phyloP scores from a whole-genome alignment of 2,329 filamentous ascomycete species.

The Nothophaeocryptopus gaeumannii region DNA sequence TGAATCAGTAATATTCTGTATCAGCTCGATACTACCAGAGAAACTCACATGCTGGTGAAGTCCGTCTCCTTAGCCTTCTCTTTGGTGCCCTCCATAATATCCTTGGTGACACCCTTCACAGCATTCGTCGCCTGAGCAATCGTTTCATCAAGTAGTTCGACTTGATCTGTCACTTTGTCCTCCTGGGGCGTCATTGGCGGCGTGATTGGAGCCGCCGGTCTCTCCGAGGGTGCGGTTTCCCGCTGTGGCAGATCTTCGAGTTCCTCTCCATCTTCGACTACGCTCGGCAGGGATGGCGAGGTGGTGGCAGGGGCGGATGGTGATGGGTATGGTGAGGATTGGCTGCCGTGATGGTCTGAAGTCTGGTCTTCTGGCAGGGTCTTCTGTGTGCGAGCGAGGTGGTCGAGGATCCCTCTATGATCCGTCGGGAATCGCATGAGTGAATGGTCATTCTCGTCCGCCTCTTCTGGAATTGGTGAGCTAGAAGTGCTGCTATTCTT shows the following conservation, averaged over 20 bases:
- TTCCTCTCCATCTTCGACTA: constrained; percentile 29
- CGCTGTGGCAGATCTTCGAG: constrained; percentile 12
- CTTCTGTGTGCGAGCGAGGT: constrained; percentile 29
- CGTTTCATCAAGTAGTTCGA: too few species aligned
- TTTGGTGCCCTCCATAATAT: not conserved
- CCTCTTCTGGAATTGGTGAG: constrained; percentile 20
- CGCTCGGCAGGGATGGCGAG: constrained; percentile 26
- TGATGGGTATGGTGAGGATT: constrained; percentile 7
- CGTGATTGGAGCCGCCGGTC: constrained; percentile 30
- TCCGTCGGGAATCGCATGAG: constrained; percentile 37
- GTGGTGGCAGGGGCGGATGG: constrained; percentile 14
- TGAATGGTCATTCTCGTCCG: constrained; percentile 31
- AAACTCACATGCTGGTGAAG: constrained; percentile 7
- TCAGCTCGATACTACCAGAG: not conserved
- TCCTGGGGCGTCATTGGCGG: constrained; percentile 36
- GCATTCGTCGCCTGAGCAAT: constrained; percentile 7
- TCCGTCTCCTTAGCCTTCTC: constrained; percentile 3
- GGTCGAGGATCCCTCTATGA: constrained; percentile 34
- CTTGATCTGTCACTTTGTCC: constrained; percentile 14
- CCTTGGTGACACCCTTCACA: constrained; percentile 18
- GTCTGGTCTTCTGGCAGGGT: constrained; percentile 27
- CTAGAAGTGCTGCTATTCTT: constrained; percentile 14
- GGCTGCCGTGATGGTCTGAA: constrained; percentile 9
- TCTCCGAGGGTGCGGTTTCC: constrained; percentile 10
- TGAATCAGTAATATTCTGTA: not conserved